Percentiles rank a stretch among this genome's conserved stretches.
phyloP scores from a whole-genome alignment of 129 eudicot species.

The Flaveria robusta region DNA sequence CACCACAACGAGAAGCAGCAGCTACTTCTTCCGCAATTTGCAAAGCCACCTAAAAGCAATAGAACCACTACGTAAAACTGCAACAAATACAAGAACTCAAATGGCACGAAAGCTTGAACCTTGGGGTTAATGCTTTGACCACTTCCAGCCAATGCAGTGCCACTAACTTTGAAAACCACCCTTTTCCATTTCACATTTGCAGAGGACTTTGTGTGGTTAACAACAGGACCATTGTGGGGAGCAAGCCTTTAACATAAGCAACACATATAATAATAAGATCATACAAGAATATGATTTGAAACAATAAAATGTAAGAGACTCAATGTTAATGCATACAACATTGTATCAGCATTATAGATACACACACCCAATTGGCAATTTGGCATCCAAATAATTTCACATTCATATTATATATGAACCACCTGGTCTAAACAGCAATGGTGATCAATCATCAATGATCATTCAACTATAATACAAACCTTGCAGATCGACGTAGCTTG shows the following conservation, averaged over 20 bases:
- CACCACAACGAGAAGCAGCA: slow-evolving; percentile 38
- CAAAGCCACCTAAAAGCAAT: slow-evolving; percentile 43
- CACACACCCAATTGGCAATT: not conserved
- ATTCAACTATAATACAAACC: slow-evolving; percentile 27
- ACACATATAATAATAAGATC: not conserved
- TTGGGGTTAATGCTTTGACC: slow-evolving; percentile 47
- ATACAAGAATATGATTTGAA: not conserved
- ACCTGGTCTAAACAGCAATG: not conserved
- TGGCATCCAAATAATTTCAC: not conserved
- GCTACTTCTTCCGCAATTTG: slow-evolving; percentile 47
- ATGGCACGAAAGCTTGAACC: slow-evolving; percentile 25
- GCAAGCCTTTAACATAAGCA: slow-evolving; percentile 33
- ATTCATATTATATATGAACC: not conserved
- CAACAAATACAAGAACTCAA: slow-evolving; percentile 13
- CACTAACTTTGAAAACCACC: slow-evolving; percentile 50
- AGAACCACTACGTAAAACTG: slow-evolving; percentile 2
- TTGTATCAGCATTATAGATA: not conserved
- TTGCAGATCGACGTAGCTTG: slow-evolving; percentile 33
- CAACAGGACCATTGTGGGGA: slow-evolving; percentile 5
- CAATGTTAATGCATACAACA: no score
- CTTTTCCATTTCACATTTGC: slow-evolving; percentile 40
- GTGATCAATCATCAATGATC: not conserved
- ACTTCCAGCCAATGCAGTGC: slow-evolving; percentile 43
- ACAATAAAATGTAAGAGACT: not conserved
- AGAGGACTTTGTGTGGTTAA: slow-evolving; percentile 15